Evolutionary conservation across 2,329 filamentous ascomycete genomes (phyloP), one percentile per base, ranked within the genome.

Genomic region (Stagonosporopsis rhizophila): DNA sequence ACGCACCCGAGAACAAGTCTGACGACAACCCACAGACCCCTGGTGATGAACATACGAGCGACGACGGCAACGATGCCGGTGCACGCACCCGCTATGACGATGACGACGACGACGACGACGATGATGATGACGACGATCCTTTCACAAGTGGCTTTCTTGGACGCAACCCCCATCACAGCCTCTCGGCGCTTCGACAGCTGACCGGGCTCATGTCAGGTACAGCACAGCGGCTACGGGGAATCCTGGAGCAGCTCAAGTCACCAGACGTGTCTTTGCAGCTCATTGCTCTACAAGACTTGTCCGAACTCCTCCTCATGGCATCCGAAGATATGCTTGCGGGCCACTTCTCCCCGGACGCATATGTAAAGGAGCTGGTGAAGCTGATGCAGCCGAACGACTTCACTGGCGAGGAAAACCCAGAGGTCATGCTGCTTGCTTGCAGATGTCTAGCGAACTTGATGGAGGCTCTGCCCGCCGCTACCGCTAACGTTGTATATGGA

Each of bases 311-410:
- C 5, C 82, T 99, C 27, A 91, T 99, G 34, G 96, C 94, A 11
- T 98, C 95, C 65, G 95, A 99, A 77, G 95, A 99, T 73, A 97
- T 96, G 64, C 83, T 99, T 11, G 91, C 94, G 1, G 95, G 95
- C 4, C 92, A 97, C 70, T 98, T 99, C 75, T 91, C 91, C 0
- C 92, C 95, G 2, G 95, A 99, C 77, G 85, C 91, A 8, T 98
- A 95, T 71, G 92, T 99, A 52, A 97, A 96, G 78, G 95, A 99
- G 77, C 82, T 99, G 48, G 92, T 99, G 44, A 79, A 83, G 12
- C 80, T 99, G 66, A 98, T 99, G 95, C 90, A 96, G 67, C 90
- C 91, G 2, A 91, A 91, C 71, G 92, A 96, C 54, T 87, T 91
- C 61, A 87, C 90, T 59, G 88, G 87, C 20, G 92, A 96, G 68